Evolutionary conservation across 768 basidiomycete species (phyloP).

Genomic region (Kwoniella mangroviensis): DNA sequence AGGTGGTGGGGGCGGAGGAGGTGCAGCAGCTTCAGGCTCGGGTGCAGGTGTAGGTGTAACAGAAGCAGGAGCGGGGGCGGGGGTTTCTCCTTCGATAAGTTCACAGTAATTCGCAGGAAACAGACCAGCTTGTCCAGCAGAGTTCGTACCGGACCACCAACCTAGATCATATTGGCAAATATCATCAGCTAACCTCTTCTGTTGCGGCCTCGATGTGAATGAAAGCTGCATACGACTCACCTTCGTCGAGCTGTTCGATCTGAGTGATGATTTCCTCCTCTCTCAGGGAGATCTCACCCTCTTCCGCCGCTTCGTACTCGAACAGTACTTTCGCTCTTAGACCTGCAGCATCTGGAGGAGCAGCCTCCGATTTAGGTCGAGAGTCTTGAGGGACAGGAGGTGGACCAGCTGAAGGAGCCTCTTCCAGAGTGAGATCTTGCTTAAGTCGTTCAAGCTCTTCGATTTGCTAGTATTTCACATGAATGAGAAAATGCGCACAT

Average conservation of each 20-base stretch:
- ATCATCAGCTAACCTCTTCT: not conserved
- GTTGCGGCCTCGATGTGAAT: not conserved
- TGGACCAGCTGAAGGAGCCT: conserved; percentile 44
- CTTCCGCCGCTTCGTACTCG: conserved; percentile 77
- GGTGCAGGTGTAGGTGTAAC: conserved; percentile 59
- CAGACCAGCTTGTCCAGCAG: conserved; percentile 73
- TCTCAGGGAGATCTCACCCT: conserved; percentile 78
- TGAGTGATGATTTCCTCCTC: conserved; percentile 83
- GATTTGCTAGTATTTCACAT: conserved; percentile 34
- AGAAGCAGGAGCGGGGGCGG: conserved; percentile 62
- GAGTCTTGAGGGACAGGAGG: conserved; percentile 54
- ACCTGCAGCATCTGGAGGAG: conserved; percentile 59
- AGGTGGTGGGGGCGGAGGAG: conserved; percentile 58
- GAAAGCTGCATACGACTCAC: conserved; percentile 32
- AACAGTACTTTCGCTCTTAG: conserved; percentile 76
- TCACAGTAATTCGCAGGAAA: conserved; percentile 96
- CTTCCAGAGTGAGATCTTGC: conserved; percentile 46
- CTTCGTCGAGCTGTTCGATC: conserved; percentile 82
- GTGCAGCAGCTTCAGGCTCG: conserved; percentile 59
- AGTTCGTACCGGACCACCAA: conserved; percentile 85
- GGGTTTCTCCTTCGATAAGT: conserved; percentile 62
- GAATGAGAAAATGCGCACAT: not conserved
- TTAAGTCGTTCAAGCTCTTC: conserved; percentile 51
- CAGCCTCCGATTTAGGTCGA: conserved; percentile 50
- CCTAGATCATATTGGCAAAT: conserved; percentile 53